phyloP scores from a whole-genome alignment of 2,329 filamentous ascomycete species.

The Neocatenulostroma microsporum region DNA sequence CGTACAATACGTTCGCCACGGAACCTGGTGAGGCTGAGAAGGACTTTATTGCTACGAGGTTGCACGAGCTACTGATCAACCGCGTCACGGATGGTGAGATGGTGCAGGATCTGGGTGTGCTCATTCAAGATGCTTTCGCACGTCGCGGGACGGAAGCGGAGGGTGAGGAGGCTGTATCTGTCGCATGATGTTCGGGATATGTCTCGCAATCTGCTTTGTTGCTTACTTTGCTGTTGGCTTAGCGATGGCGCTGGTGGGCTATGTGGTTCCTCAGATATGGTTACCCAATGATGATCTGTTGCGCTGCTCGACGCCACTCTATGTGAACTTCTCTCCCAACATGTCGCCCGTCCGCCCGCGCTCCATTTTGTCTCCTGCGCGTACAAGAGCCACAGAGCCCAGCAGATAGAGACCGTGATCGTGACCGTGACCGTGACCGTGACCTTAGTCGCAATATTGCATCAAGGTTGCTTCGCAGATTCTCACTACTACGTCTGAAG shows the following conservation, averaged over 20 bases:
- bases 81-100: constrained; percentile 17
- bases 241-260: constrained; percentile 10
- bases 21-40: constrained; percentile 9
- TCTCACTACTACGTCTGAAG: no score
- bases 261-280: no score
- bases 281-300: neutral
- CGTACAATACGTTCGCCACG: constrained; percentile 9
- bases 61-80: constrained; percentile 14
- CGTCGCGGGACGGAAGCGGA: constrained; percentile 2
- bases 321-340: no score
- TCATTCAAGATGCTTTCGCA: constrained; percentile 6
- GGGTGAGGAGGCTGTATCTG: neutral
- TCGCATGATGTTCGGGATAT: neutral
- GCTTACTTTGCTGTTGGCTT: constrained; percentile 2
- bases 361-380: no score
- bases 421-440: no score
- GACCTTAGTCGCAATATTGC: no score
- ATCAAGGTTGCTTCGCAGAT: no score
- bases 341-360: no score
- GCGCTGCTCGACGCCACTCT: no score
- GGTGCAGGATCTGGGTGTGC: constrained; percentile 16
- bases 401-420: no score
- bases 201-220: constrained; percentile 4
- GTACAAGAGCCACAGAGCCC: no score
- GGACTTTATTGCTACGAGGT: constrained; percentile 7